Conservation (phyloP, 1,284 basidiomycete genomes). For the Ceratobasidium sp. region DNA sequence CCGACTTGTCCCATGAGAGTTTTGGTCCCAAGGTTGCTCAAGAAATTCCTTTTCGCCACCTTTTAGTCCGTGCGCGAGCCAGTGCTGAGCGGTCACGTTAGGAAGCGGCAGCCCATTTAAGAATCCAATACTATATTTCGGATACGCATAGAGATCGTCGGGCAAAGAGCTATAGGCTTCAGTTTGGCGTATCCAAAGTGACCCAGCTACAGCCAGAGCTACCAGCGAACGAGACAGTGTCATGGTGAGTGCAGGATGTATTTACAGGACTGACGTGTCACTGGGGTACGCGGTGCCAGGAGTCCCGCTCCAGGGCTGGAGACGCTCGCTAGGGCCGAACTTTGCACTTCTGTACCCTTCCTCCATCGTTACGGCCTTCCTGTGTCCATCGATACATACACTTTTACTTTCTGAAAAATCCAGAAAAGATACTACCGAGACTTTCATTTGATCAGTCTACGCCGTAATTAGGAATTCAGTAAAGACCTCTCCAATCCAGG, state of each 20-base stretch:
- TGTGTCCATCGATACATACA: slow-evolving; percentile 36
- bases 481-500: slow-evolving; percentile 25
- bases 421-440: slow-evolving; percentile 38
- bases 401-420: slow-evolving; percentile 31
- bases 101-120: slow-evolving; percentile 78
- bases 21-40: slow-evolving; percentile 63
- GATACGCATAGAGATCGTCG: slow-evolving; percentile 78
- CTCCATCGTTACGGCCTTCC: slow-evolving; percentile 19
- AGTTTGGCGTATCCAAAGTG: slow-evolving; percentile 18
- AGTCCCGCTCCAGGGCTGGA: slow-evolving; percentile 24
- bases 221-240: slow-evolving; percentile 31
- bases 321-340: slow-evolving; percentile 37
- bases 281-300: slow-evolving; percentile 22
- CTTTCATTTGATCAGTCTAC: slow-evolving; percentile 34
- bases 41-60: slow-evolving; percentile 79
- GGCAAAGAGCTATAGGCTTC: slow-evolving; percentile 39
- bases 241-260: slow-evolving; percentile 28
- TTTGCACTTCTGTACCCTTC: slow-evolving; percentile 17
- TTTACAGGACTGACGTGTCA: slow-evolving; percentile 35
- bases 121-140: slow-evolving; percentile 81
- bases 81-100: slow-evolving; percentile 72
- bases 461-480: slow-evolving; percentile 26
- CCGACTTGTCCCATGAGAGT: slow-evolving; percentile 51
- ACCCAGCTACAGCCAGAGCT: slow-evolving; percentile 19
- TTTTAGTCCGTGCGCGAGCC: slow-evolving; percentile 68